Base-by-base conservation (phyloP, 208 protist species). In the Herpetomonas tarakana region DNA sequence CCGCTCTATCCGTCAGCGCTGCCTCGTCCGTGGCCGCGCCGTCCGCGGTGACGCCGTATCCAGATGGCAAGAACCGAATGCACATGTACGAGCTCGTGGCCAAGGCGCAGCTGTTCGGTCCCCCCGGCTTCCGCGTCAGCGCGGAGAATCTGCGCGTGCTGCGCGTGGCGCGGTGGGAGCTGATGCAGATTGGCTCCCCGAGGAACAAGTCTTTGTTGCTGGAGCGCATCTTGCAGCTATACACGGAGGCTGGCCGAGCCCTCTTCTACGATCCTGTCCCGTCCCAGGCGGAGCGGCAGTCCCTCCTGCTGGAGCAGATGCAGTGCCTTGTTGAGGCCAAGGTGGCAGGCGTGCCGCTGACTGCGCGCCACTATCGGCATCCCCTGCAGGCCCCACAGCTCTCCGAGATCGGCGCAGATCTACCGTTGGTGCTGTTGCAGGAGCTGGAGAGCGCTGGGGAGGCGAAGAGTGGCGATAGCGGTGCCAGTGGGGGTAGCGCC, bases 301-400 rank as follows among this genome's bases (percentile, higher is more conserved):
- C 46, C 27, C 38, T 89, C 9, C 57, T 71, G 16, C 55, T 83
- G 39, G 78, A 89, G 58, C 82, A 89, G 62, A 31, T 89, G 53
- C 78, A 89, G 56, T 89, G 78, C 47, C 64, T 89, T 21, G 82
- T 83, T 2, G 78, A 89, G 65, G 78, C 82, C 19, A 74, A 73
- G 35, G 63, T 86, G 6, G 47, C 67, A 18, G 73, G 74, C 11
- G 66, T 89, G 18, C 62, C 68, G 0, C 57, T 86, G 28, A 58
- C 56, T 3, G 61, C 69, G 7, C 64, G 64, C 11, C 82, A 89
- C 55, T 76, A 81, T 39, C 76, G 75, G 41, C 65, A 76, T 25
- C 68, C 78, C n/a, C 52, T 89, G 31, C 71, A 68, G 14, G 84
- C 75, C 9, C 62, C 82, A 19, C 65, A 74, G 30, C 64, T 89